Evolutionary conservation across 495 filamentous ascomycete species (phyloP), one percentile per base, ranked within the genome.

Genomic region (Delitschia confertaspora): DNA sequence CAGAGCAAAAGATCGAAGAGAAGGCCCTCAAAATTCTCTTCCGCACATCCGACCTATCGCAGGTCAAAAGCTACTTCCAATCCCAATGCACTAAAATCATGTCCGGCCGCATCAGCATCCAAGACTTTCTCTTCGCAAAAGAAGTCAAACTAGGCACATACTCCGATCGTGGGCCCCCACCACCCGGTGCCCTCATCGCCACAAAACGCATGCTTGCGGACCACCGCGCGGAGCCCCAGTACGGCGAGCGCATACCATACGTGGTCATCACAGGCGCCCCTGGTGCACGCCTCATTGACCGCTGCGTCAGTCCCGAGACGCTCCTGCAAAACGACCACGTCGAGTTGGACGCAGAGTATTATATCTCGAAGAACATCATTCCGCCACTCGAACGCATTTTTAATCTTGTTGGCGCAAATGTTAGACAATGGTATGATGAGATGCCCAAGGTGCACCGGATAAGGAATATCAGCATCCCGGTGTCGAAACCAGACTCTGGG

Each of bases 1-100:
- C 89, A 0, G 85, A 93, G 61, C 93, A 96, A 60, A 95, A 89
- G 67, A 95, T 98, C 49, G 88, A 95, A 68, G 91, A 96, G 65
- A 93, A 88, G 54, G 85, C 85, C 3, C 70, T 98, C 10, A 85
- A 85, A 54, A 76, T 91, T 17, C 71, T 96, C 21, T 98, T 98
- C 58, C 78, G 85, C 20, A 93, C 89, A 2, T 72, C 79, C 24
- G 91, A 98, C 57, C 72, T 98, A 8, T 88, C 80, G 50, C 73
- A 87, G 60, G 86, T 96, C 14, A 98, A 98, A 62, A 62, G 63
- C 1, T 96, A 95, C 60, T 95, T 95, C 58, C 87, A 93, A 58
- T 67, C 67, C 20, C 87, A 98, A 59, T 96, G 88, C 69, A 68
- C 69, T 25, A 96, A 95, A 65, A 93, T 98, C 55, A 89, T 95